Evolutionary conservation across 768 basidiomycete genomes (phyloP), one percentile per base, ranked within the genome.

Genomic region (Filobasidium floriforme): DNA sequence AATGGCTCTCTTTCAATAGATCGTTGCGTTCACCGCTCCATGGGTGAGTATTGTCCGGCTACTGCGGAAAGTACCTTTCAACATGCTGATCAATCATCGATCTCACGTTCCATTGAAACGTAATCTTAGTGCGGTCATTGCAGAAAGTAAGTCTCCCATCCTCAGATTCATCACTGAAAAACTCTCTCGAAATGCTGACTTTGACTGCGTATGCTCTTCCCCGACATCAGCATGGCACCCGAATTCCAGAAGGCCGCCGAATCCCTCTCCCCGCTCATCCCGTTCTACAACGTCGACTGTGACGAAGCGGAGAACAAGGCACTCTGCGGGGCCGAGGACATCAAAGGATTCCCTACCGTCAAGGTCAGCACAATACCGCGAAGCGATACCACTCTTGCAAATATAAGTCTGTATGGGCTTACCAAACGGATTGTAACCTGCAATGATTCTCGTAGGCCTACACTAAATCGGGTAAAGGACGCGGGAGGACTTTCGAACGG

Each of bases 281-380:
- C 91, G 0, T 83, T 89, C 63, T 96, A 92, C 77, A 90, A 92
- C 14, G 85, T 97, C n/a, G 90, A 97, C 75, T 97, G 92, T 69
- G 92, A 96, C 73, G 87, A 84, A 15, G 84, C 86, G 40, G 81
- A 81, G 74, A 94, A 97, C 79, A 92, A 88, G 77, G 82, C 81
- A 11, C 79, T 97, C 7, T 97, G 93, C 73, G 84, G 85, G 0
- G 86, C 90, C 61, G 88, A 92, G 65, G 81, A 86, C 15, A 85
- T 96, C 24, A 82, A 92, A 79, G 92, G 92, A 1, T 97, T 92
- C 83, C 92, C 92, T 1, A 96, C 92, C 1, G 82, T 97, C 77
- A 97, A 97, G 81, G 86, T 87, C 71, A 55, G 77, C 66, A 19
- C 41, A 29, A n/a, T n/a, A n/a, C n/a, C n/a, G 32, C 32, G 32